phyloP scores from a whole-genome alignment of 192 early-diverging fungal genomes.

The Coemansia umbellata region DNA sequence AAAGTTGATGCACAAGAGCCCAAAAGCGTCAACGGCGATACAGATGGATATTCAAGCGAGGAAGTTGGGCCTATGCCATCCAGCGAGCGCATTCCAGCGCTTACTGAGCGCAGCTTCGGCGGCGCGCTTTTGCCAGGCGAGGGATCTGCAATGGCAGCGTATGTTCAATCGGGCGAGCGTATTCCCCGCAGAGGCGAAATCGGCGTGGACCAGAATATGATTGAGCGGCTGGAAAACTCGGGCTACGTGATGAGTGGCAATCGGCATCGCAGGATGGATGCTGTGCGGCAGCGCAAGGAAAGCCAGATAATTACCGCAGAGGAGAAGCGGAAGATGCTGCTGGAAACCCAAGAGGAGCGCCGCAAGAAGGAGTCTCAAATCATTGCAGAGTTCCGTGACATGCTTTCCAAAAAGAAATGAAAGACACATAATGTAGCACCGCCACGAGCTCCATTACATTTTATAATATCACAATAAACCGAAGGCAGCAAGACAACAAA shows the following conservation, averaged over 20 bases:
- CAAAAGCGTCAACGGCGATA: too few species aligned
- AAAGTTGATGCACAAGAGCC: too few species aligned
- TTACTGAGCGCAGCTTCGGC: constrained; percentile 58
- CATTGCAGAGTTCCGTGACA: constrained; percentile 86
- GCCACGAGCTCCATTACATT: too few species aligned
- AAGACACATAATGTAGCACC: neutral
- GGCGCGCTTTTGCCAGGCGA: constrained; percentile 81
- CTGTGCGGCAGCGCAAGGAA: constrained; percentile 92
- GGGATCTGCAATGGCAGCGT: constrained; percentile 86
- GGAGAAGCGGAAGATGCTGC: constrained; percentile 81
- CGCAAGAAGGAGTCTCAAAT: constrained; percentile 87
- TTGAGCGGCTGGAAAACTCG: constrained; percentile 75
- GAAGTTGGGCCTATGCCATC: constrained; percentile 23
- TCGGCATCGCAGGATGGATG: constrained; percentile 91
- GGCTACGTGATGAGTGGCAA: constrained; percentile 98
- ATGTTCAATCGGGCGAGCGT: constrained; percentile 87
- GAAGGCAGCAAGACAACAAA: neutral
- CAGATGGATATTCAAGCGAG: constrained; percentile 10
- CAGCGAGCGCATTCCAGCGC: neutral
- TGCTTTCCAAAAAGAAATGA: constrained; percentile 57
- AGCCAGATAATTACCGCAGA: constrained; percentile 96
- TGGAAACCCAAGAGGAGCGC: constrained; percentile 87
- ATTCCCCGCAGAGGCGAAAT: constrained; percentile 98
- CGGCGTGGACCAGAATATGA: constrained; percentile 80
- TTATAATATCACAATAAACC: neutral